Conservation (phyloP, 192 early-diverging fungal genomes). For the Podila horticola region DNA sequence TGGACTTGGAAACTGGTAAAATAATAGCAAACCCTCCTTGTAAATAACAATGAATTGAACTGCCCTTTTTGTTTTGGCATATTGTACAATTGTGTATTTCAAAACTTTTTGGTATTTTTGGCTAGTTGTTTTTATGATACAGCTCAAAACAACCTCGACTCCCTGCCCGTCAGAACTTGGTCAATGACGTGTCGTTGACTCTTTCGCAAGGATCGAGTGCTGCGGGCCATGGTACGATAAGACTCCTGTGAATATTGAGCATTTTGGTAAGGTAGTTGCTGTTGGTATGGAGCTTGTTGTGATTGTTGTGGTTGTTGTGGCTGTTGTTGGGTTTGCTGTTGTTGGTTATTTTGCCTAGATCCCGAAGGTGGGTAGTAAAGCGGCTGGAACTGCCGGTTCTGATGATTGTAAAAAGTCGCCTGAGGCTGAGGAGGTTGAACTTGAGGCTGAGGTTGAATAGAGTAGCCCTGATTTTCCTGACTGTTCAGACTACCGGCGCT, state of each 20-base stretch:
- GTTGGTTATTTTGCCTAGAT: neutral
- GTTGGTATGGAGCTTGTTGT: neutral
- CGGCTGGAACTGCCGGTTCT: neutral
- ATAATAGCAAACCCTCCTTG: no score
- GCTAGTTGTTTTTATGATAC: neutral
- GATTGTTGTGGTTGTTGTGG: neutral
- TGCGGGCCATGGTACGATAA: neutral
- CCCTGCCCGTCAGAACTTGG: conserved; percentile 27
- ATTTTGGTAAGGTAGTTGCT: neutral
- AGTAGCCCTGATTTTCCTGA: neutral
- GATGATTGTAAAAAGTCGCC: neutral
- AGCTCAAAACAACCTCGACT: neutral
- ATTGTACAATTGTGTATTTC: no score
- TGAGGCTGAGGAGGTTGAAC: neutral
- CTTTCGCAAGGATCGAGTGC: conserved; percentile 25
- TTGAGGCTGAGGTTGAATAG: neutral
- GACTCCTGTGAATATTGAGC: neutral
- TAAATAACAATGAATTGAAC: neutral
- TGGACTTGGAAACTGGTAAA: conserved; percentile 1
- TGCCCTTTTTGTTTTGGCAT: no score
- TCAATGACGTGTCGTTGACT: conserved; percentile 34
- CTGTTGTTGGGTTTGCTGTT: neutral
- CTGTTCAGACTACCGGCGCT: conserved; percentile 20
- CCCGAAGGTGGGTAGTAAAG: neutral
- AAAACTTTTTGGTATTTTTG: no score